Evolutionary conservation across 2,329 filamentous ascomycete genomes (phyloP).

Genomic region (Elsinoe perseae): DNA sequence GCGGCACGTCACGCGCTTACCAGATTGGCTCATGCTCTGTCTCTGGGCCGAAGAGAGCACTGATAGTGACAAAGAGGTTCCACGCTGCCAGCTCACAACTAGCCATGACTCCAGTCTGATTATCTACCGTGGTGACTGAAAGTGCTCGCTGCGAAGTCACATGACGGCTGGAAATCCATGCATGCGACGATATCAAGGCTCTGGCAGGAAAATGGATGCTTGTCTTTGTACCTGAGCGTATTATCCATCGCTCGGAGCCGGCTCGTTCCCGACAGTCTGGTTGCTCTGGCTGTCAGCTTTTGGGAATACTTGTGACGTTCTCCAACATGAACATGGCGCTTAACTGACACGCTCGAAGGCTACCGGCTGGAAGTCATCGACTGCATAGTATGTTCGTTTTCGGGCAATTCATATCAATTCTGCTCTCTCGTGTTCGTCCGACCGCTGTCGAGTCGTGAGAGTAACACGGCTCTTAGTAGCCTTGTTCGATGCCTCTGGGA

Average conservation of each 20-base stretch:
- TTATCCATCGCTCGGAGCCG: not conserved
- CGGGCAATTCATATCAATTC: no score
- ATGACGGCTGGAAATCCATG: no score
- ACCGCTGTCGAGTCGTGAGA: not conserved
- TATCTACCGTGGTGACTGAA: no score
- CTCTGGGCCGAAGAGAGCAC: not conserved
- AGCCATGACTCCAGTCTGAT: not conserved
- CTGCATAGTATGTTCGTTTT: no score
- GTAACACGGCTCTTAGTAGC: not conserved
- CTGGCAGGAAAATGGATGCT: not conserved
- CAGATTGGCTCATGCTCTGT: slow-evolving; percentile 7
- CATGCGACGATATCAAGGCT: no score
- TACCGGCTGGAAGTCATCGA: no score
- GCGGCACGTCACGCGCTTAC: slow-evolving; percentile 11
- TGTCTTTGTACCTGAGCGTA: not conserved
- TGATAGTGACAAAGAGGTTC: slow-evolving; percentile 2
- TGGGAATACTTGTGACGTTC: no score
- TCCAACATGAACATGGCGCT: no score
- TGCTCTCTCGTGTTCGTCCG: not conserved
- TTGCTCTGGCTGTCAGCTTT: not conserved
- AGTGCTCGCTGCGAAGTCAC: no score
- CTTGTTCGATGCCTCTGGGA: not conserved
- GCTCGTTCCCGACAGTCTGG: not conserved
- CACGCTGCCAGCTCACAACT: not conserved
- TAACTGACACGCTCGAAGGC: no score